Percentiles rank a stretch among this genome's conserved stretches.
Evolutionary conservation across 495 filamentous ascomycete species (phyloP).

Genomic region (Talaromyces wortmannii): DNA sequence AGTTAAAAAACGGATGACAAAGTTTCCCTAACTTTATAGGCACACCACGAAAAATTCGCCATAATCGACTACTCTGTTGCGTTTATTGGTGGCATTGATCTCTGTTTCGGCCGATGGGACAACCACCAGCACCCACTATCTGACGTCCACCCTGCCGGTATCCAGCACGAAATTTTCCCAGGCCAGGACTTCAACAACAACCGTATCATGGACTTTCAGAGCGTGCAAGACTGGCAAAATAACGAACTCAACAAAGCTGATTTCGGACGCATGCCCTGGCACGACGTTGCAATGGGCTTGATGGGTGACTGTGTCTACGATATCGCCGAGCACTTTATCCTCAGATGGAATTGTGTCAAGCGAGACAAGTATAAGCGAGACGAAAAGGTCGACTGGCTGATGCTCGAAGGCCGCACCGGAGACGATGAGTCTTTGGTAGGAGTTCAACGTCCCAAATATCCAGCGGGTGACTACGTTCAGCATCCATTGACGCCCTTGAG

Average conservation of each 20-base stretch:
- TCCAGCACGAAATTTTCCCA: conserved; percentile 83
- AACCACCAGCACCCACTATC: conserved; percentile 74
- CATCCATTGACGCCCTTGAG: conserved; percentile 66
- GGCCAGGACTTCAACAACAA: conserved; percentile 97
- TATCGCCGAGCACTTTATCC: conserved; percentile 92
- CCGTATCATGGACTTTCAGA: conserved; percentile 92
- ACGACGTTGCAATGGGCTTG: conserved; percentile 87
- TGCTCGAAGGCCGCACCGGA: conserved; percentile 70
- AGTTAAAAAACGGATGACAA: no score
- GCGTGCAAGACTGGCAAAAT: conserved; percentile 82
- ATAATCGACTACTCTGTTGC: conserved; percentile 86
- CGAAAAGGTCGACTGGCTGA: conserved; percentile 71
- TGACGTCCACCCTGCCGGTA: conserved; percentile 78
- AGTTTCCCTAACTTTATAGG: conserved; percentile 23
- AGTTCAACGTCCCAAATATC: conserved; percentile 78
- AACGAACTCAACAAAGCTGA: conserved; percentile 92
- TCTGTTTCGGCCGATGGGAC: conserved; percentile 97
- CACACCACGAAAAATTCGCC: conserved; percentile 94
- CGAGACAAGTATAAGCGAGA: conserved; percentile 96
- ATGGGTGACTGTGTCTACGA: conserved; percentile 87
- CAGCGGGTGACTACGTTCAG: conserved; percentile 77
- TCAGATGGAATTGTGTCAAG: conserved; percentile 96
- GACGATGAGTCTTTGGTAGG: conserved; percentile 77
- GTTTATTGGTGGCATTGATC: conserved; percentile 88
- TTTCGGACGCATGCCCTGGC: conserved; percentile 95